Evolutionary conservation across 139 green algal species (phyloP).

Genomic region (Micractinium conductrix): DNA sequence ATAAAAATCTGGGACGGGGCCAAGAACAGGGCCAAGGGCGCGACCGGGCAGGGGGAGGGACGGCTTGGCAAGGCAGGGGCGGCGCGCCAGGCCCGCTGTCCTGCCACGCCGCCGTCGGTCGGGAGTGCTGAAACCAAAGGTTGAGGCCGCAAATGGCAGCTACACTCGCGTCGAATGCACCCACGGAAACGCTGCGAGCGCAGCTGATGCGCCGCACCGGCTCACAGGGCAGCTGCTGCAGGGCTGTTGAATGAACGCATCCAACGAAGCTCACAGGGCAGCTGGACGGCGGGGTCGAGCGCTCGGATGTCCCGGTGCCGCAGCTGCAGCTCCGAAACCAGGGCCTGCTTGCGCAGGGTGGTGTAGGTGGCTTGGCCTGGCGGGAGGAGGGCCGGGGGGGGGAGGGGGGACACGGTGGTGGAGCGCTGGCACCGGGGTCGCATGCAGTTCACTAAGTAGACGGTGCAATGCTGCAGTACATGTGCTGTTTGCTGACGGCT

Average conservation of each 20-base stretch:
- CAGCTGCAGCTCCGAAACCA: slow-evolving; percentile 34
- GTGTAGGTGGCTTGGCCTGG: slow-evolving; percentile 32
- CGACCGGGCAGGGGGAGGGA: not conserved
- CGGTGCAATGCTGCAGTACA: no score
- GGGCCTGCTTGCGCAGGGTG: slow-evolving; percentile 39
- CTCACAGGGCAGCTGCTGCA: not conserved
- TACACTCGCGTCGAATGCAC: no score
- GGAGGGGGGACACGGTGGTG: not conserved
- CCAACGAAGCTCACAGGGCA: slow-evolving; percentile 33
- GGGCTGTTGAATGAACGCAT: not conserved
- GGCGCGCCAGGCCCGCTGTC: no score
- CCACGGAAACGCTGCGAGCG: not conserved
- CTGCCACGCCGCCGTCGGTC: no score
- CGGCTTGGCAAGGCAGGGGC: not conserved
- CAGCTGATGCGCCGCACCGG: not conserved
- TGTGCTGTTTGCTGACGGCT: no score
- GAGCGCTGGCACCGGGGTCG: not conserved
- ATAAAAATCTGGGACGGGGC: not conserved
- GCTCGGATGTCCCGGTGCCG: slow-evolving; percentile 39
- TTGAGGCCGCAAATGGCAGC: no score
- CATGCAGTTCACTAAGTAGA: no score
- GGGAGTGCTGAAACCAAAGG: no score
- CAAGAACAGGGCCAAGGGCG: not conserved
- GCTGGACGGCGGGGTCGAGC: slow-evolving; percentile 32
- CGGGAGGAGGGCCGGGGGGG: not conserved